phyloP scores from a whole-genome alignment of 495 filamentous ascomycete species.

The Pseudevernia furfuracea region DNA sequence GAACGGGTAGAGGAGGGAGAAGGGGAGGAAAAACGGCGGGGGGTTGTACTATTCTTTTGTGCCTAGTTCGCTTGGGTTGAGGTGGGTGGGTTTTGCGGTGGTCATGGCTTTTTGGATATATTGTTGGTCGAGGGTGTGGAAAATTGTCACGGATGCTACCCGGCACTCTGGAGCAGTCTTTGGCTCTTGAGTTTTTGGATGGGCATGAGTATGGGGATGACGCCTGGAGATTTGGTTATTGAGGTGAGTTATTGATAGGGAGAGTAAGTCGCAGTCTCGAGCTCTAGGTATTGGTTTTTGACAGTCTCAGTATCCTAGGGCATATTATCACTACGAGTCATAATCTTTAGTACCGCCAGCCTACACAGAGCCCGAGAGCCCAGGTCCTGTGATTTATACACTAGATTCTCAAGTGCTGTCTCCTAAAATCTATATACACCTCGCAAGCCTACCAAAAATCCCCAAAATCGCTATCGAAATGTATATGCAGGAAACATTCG shows the following conservation, averaged over 20 bases:
- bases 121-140: not conserved
- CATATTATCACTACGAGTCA: not conserved
- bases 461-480: constrained; percentile 28
- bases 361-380: not conserved
- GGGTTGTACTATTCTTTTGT: constrained; percentile 47
- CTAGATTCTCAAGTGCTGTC: not conserved
- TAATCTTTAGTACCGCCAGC: not conserved
- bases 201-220: not conserved
- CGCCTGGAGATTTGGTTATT: not conserved
- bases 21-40: too few species aligned
- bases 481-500: constrained; percentile 40
- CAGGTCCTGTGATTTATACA: not conserved
- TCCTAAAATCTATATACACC: not conserved
- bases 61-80: constrained; percentile 46
- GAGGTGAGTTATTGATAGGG: not conserved
- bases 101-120: constrained; percentile 10
- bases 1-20: not conserved
- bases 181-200: not conserved
- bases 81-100: constrained; percentile 33
- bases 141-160: constrained; percentile 5
- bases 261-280: not conserved
- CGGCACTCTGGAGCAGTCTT: not conserved
- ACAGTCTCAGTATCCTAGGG: not conserved
- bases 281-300: not conserved
- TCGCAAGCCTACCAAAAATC: not conserved